A percentile compares a stretch with the other conserved stretches of the same genome.
Conservation (phyloP, 768 basidiomycete genomes). For the Boletus barrowsii region DNA sequence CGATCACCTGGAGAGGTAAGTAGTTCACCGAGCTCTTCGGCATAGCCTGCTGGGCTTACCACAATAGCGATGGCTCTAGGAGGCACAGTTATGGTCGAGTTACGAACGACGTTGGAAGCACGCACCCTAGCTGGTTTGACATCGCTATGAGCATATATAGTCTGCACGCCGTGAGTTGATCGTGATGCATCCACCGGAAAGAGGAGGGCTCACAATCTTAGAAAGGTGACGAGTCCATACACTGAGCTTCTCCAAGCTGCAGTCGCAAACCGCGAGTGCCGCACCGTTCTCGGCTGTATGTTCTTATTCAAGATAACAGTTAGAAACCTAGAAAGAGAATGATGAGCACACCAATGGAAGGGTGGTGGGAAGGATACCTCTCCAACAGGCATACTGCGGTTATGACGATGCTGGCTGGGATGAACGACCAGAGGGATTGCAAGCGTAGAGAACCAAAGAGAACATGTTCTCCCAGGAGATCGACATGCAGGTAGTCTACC, state of each 20-base stretch:
- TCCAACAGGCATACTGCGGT: slow-evolving; percentile 50
- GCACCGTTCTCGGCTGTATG: slow-evolving; percentile 43
- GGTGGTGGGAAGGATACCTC: slow-evolving; percentile 35
- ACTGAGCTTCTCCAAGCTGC: slow-evolving; percentile 53
- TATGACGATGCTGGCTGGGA: slow-evolving; percentile 45
- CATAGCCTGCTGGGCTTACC: slow-evolving; percentile 12
- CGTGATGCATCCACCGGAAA: neutral
- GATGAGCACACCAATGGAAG: neutral
- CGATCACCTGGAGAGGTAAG: slow-evolving; percentile 42
- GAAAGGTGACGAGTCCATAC: slow-evolving; percentile 55
- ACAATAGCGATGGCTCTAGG: slow-evolving; percentile 26
- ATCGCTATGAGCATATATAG: slow-evolving; percentile 73
- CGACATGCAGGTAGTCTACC: slow-evolving; percentile 44
- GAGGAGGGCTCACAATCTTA: slow-evolving; percentile 52
- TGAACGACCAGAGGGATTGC: slow-evolving; percentile 47
- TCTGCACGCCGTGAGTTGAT: slow-evolving; percentile 32
- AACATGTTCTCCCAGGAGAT: slow-evolving; percentile 44
- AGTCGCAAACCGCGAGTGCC: slow-evolving; percentile 40
- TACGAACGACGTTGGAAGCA: slow-evolving; percentile 6
- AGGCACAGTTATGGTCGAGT: slow-evolving; percentile 4
- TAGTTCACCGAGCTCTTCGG: neutral
- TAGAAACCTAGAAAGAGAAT: slow-evolving; percentile 38
- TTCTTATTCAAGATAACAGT: slow-evolving; percentile 47
- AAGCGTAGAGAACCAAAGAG: slow-evolving; percentile 43
- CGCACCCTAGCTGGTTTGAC: slow-evolving; percentile 70